Evolutionary conservation across 2,329 filamentous ascomycete genomes (phyloP), one percentile per base, ranked within the genome.

Genomic region (Magnaporthiopsis poae): DNA sequence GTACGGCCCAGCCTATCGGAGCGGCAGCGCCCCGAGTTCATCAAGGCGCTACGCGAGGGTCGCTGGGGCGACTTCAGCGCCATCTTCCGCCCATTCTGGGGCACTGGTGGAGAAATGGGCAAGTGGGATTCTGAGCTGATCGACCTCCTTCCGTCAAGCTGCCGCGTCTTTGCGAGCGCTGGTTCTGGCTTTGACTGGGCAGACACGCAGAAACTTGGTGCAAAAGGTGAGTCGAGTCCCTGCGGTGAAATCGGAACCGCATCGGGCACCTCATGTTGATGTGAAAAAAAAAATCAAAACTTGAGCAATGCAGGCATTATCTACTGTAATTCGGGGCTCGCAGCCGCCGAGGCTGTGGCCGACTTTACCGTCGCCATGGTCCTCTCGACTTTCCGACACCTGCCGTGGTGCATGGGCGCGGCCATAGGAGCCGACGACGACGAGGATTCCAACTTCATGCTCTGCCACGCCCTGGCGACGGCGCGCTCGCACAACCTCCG

Each of bases 111-210:
- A 11, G 71, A 72, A 66, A 72, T 72, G 71, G 70, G 71, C 1
- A 62, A 65, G 9, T 72, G 71, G 70, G 70, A 72, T 36, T 65
- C 66, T 0, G 70, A 72, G 62, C 68, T 72, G 36, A 68, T 65
- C 56, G 21, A 46, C 33, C 63, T 69, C 29, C 74, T 88, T 3
- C 86, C 86, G 0, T 33, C 72, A 0, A 81, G 77, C 12, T 82
- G 85, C 68, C 81, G 80, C 67, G 82, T 88, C 52, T 88, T 85
- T 74, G 83, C 86, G 39, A 84, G 81, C 60, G 86, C 86, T 4
- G 86, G 86, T 7, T 85, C 86, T 13, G 79, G 86, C 36, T 88
- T 84, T 73, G 84, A 88, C 73, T 87, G 85, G 85, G 85, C 84
- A 3, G 83, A 88, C 69, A 56, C 46, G 21, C 46, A 25, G 46